Base-by-base conservation (phyloP, 2,329 filamentous ascomycete species). In the Thielaviopsis euricoi region DNA sequence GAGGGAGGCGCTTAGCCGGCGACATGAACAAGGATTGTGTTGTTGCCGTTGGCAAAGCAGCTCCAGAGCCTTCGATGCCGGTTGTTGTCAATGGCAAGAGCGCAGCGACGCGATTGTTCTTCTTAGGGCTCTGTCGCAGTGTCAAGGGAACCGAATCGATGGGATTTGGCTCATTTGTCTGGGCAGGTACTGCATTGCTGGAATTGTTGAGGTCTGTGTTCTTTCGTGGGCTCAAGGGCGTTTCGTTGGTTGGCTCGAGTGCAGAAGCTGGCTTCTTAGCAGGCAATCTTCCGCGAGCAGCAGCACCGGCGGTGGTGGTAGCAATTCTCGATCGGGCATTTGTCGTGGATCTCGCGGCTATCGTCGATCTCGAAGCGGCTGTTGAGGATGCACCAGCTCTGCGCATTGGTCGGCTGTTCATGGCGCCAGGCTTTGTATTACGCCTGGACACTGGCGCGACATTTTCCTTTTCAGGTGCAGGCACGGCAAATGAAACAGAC, bases 391-490 rank as follows among this genome's bases (percentile, higher is more conserved):
- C 33, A 0, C 53, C 70, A 49, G 72, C 66, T 62, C 73, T 76
- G 58, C 79, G 74, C 49, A 80, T 73, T 17, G 79, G 69, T 40
- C 69, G 66, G 57, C 67, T 66, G 48, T 68, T 65, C 46, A 77
- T 66, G 25, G 73, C 71, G 12, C 62, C 53, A 3, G 64, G 65
- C 64, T 74, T 74, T 26, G 65, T 62, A 58, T 69, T 71, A 22
- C 67, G n/a, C 2, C 25, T 46, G 17, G 57, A 57, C 2, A 67
- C 63, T 15, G 77, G 78, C 21, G 72, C 66, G 43, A 80, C 68
- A 62, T 84, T 84, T 66, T 85, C 81, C 68, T 85, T 84, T 66
- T 82, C 80, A 2, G 78, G 77, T 63, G 80, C 79, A n/a, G 54
- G 40, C 4, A 22, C 40, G 3, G 40, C 74, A 66, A 84, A 84